Conservation (phyloP, 1,284 basidiomycete species). For the Leccinum subatratum region DNA sequence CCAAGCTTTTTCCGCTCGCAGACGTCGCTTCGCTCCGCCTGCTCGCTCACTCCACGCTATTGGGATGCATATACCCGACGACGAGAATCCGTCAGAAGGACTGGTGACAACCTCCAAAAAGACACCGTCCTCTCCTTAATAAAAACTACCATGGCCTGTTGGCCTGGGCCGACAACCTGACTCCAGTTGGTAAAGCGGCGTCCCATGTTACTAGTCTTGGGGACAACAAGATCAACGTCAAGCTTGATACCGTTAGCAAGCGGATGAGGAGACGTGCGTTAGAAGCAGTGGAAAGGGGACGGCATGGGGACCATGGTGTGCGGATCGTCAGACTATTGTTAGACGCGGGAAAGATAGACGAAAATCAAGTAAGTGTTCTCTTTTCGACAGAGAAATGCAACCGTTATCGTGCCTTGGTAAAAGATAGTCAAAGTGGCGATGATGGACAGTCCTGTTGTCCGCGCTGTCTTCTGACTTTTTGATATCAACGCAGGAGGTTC, state of each 20-base stretch:
- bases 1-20: too few species aligned
- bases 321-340: slow-evolving; percentile 79
- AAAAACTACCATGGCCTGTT: slow-evolving; percentile 74
- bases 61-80: slow-evolving; percentile 38
- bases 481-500: slow-evolving; percentile 86
- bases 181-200: too few species aligned
- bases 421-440: slow-evolving; percentile 92
- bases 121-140: slow-evolving; percentile 54
- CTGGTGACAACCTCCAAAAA: slow-evolving; percentile 56
- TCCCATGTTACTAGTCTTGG: too few species aligned
- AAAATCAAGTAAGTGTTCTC: slow-evolving; percentile 58
- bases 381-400: not conserved
- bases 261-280: too few species aligned
- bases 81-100: slow-evolving; percentile 50
- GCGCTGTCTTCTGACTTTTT: slow-evolving; percentile 75
- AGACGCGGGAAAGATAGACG: slow-evolving; percentile 89
- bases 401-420: not conserved
- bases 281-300: slow-evolving; percentile 39
- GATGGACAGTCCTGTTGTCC: slow-evolving; percentile 81
- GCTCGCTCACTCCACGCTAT: too few species aligned
- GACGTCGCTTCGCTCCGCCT: too few species aligned
- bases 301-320: slow-evolving; percentile 80
- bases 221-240: too few species aligned
- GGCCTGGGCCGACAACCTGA: slow-evolving; percentile 76
- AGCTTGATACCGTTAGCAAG: too few species aligned